Conservation (phyloP, 306 rosid genomes). For the Clitoria ternatea region DNA sequence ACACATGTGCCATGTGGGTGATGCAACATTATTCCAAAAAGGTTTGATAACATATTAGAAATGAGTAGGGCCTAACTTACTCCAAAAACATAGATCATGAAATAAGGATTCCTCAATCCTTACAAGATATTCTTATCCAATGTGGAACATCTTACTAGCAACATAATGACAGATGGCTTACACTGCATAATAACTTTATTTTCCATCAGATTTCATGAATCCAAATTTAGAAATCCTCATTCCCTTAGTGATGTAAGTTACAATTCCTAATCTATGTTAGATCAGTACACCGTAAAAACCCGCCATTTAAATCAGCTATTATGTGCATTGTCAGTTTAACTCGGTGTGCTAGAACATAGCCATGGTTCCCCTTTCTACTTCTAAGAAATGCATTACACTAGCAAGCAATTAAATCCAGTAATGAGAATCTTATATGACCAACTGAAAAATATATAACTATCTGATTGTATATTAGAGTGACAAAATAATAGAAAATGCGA, state of each 20-base stretch:
- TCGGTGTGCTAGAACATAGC: neutral
- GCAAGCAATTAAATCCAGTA: conserved; percentile 12
- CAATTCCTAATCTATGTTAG: neutral
- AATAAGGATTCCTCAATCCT: no score
- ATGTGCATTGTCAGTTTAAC: conserved; percentile 9
- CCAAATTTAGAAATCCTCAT: neutral
- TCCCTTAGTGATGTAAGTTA: neutral
- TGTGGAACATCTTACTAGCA: no score
- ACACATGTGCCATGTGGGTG: no score
- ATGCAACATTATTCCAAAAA: no score
- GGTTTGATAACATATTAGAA: no score
- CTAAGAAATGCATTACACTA: neutral
- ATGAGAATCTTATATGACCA: neutral
- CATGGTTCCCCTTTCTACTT: neutral
- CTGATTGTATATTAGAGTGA: neutral
- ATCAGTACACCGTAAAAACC: neutral
- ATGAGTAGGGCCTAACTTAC: no score
- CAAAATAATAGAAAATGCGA: neutral
- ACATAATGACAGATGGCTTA: neutral
- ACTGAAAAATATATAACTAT: neutral
- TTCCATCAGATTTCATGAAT: neutral
- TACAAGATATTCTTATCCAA: no score
- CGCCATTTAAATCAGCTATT: neutral
- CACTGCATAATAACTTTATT: neutral
- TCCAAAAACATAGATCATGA: no score